Conservation (phyloP, 768 basidiomycete genomes). For the Russula compacta region DNA sequence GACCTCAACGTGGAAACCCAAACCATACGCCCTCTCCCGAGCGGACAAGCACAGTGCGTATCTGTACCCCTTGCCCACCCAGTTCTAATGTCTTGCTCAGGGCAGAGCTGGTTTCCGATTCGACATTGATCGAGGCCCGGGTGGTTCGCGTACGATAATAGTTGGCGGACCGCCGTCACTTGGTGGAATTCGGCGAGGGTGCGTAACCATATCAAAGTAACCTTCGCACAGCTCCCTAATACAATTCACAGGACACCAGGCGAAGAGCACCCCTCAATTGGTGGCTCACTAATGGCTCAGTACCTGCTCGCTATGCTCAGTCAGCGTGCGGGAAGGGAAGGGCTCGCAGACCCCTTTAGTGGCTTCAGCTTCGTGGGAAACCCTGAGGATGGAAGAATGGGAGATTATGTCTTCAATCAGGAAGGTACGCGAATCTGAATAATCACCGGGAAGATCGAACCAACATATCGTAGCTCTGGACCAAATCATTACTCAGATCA, state of each 20-base stretch:
- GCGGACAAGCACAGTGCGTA: not conserved
- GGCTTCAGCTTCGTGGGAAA: constrained; percentile 26
- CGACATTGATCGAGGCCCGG: constrained; percentile 29
- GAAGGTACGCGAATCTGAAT: constrained; percentile 46
- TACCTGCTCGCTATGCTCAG: constrained; percentile 59
- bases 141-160: constrained; percentile 29
- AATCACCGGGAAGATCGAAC: not conserved
- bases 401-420: constrained; percentile 90
- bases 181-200: constrained; percentile 20
- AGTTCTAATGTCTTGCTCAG: constrained; percentile 15
- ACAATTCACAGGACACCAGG: constrained; percentile 27
- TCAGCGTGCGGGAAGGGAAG: constrained; percentile 32
- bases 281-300: constrained; percentile 59
- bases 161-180: constrained; percentile 30
- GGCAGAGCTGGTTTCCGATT: constrained; percentile 27
- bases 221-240: constrained; percentile 23
- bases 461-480: constrained; percentile 48
- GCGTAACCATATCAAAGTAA: constrained; percentile 4
- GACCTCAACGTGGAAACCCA: constrained; percentile 1
- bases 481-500: constrained; percentile 78
- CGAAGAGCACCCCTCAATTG: constrained; percentile 33
- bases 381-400: constrained; percentile 53
- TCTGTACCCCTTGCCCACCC: constrained; percentile 17
- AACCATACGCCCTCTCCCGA: constrained; percentile 1
- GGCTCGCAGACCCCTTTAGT: constrained; percentile 38